Percentiles rank a stretch among this genome's conserved stretches.
Evolutionary conservation across 148 eudicot genomes (phyloP).

Genomic region (Camellia lanceoleosa): DNA sequence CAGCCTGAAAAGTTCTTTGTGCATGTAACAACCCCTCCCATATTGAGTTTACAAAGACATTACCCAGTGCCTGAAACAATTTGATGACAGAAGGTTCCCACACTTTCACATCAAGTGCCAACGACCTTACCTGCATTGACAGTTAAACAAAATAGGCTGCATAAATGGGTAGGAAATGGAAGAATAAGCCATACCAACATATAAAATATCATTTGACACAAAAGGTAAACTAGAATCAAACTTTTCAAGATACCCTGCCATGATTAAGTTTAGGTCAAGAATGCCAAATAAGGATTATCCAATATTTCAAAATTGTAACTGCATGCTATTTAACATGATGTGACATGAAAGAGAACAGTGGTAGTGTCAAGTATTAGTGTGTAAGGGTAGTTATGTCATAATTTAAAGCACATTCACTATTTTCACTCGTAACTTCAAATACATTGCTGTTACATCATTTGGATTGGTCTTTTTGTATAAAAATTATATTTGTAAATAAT

Average conservation of each 20-base stretch:
- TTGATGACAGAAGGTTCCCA: constrained; percentile 95
- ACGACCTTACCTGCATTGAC: constrained; percentile 74
- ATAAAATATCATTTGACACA: background rate
- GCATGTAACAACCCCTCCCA: constrained; percentile 87
- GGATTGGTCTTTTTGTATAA: no score
- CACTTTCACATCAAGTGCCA: constrained; percentile 87
- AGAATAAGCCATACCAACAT: background rate
- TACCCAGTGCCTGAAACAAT: constrained; percentile 84
- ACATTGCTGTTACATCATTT: no score
- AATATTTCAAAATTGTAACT: background rate
- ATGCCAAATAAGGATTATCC: background rate
- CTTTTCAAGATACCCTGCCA: background rate
- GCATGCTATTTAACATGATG: background rate
- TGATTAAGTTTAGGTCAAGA: background rate
- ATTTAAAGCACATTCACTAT: no score
- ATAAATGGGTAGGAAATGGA: constrained; percentile 10
- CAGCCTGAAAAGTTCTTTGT: constrained; percentile 46
- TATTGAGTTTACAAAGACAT: constrained; percentile 75
- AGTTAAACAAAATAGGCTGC: constrained; percentile 9
- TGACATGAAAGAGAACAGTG: background rate
- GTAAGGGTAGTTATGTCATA: no score
- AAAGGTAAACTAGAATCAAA: background rate
- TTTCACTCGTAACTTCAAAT: no score
- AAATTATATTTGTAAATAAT: no score
- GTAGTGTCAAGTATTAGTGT: background rate